Conservation (phyloP, 179 eudicot genomes). For the Silene coronaria region DNA sequence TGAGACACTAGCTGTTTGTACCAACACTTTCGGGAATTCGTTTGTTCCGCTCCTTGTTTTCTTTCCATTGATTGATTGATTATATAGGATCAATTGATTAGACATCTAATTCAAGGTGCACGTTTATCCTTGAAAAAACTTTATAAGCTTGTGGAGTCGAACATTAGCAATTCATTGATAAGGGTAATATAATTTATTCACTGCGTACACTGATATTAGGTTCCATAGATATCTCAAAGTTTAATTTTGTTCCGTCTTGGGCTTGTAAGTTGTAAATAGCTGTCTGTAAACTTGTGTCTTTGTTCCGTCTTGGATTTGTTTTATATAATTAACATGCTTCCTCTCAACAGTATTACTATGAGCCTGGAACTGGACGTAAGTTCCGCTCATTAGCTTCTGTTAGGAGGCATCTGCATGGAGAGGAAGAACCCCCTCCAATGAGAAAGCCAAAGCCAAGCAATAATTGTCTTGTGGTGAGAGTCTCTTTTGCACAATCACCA, state of each 20-base stretch:
- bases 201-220: not conserved
- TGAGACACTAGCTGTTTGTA: too few relatives aligned
- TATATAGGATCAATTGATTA: not conserved
- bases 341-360: constrained; percentile 63
- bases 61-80: too few relatives aligned
- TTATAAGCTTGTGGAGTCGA: not conserved
- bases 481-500: not conserved
- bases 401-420: constrained; percentile 51
- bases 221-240: not conserved
- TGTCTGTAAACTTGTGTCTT: not conserved
- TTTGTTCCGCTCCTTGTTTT: not conserved
- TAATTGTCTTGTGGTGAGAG: constrained; percentile 30
- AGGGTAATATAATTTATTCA: not conserved
- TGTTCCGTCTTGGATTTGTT: too few relatives aligned
- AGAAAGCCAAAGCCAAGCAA: constrained; percentile 19
- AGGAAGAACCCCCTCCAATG: constrained; percentile 26
- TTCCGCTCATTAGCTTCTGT: constrained; percentile 67
- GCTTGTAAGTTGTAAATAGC: not conserved
- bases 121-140: not conserved
- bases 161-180: not conserved
- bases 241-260: not conserved
- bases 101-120: not conserved
- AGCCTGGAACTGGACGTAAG: constrained; percentile 67
- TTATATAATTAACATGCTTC: too few relatives aligned
- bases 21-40: not conserved